phyloP scores from a whole-genome alignment of 768 basidiomycete genomes.

The Amanita muscaria region DNA sequence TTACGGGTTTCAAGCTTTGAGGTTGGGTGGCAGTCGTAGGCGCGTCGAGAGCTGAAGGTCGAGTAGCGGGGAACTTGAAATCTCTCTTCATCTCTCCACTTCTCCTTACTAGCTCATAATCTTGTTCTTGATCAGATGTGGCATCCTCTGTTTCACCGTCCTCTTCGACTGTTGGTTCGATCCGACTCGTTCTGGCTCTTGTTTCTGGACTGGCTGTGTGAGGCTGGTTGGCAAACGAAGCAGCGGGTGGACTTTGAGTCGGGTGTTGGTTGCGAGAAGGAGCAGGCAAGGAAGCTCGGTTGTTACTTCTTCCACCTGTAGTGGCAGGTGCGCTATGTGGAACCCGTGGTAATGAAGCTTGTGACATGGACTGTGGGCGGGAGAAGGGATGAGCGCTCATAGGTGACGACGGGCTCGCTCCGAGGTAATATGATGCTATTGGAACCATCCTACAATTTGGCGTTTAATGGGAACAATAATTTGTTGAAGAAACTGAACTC shows the following conservation, averaged over 20 bases:
- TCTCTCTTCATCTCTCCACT: conserved; percentile 72
- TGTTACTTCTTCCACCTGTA: conserved; percentile 23
- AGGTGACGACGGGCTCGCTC: conserved; percentile 45
- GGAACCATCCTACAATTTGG: conserved; percentile 94
- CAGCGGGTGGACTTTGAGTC: conserved; percentile 37
- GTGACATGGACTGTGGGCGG: conserved; percentile 73
- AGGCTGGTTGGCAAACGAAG: conserved; percentile 31
- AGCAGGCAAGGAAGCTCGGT: conserved; percentile 63
- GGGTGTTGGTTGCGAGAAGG: conserved; percentile 43
- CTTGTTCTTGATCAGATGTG: conserved; percentile 9
- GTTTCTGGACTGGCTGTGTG: conserved; percentile 18
- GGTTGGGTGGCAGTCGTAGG: too few species aligned
- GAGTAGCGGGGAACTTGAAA: conserved; percentile 59
- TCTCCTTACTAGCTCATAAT: conserved; percentile 37
- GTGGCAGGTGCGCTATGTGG: conserved; percentile 26
- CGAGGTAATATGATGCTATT: conserved; percentile 77
- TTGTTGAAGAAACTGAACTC: too few species aligned
- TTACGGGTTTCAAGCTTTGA: too few species aligned
- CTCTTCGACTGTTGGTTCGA: conserved; percentile 50
- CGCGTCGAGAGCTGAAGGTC: too few species aligned
- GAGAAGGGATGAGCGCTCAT: conserved; percentile 31
- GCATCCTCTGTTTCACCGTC: conserved; percentile 16
- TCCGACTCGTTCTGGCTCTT: conserved; percentile 18
- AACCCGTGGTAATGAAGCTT: conserved; percentile 44
- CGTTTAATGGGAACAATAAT: too few species aligned